Conservation (phyloP, 257 asterid genomes). For the Gentiana macrophylla region DNA sequence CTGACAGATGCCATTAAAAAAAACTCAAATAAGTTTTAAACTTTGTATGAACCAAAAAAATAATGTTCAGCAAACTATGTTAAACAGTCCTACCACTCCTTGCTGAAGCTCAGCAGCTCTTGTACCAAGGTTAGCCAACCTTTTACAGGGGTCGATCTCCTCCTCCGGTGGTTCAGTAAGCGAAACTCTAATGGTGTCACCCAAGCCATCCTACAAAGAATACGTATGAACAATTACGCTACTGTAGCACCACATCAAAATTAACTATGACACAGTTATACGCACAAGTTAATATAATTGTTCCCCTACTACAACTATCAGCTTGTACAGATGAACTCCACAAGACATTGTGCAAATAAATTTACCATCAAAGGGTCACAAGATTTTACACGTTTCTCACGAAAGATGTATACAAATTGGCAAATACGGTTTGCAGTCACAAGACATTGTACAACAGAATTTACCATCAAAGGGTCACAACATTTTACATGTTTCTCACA, state of each 20-base stretch:
- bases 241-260: background rate
- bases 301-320: background rate
- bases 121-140: constrained; percentile 93
- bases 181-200: constrained; percentile 96
- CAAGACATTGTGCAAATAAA: background rate
- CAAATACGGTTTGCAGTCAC: background rate
- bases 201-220: constrained; percentile 74
- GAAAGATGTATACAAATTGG: background rate
- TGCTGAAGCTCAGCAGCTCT: constrained; percentile 82
- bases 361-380: background rate
- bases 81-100: constrained; percentile 81
- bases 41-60: constrained; percentile 10
- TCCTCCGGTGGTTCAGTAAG: constrained; percentile 92
- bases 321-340: background rate
- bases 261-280: background rate
- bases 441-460: background rate
- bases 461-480: background rate
- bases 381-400: background rate
- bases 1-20: constrained; percentile 29
- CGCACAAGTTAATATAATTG: background rate
- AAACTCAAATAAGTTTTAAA: background rate
- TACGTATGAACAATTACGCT: background rate
- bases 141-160: constrained; percentile 96
- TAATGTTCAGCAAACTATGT: constrained; percentile 3
- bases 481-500: background rate